Percentiles rank a stretch among this genome's conserved stretches.
phyloP scores from a whole-genome alignment of 2,329 filamentous ascomycete species.

The Tolypocladium amazonense region DNA sequence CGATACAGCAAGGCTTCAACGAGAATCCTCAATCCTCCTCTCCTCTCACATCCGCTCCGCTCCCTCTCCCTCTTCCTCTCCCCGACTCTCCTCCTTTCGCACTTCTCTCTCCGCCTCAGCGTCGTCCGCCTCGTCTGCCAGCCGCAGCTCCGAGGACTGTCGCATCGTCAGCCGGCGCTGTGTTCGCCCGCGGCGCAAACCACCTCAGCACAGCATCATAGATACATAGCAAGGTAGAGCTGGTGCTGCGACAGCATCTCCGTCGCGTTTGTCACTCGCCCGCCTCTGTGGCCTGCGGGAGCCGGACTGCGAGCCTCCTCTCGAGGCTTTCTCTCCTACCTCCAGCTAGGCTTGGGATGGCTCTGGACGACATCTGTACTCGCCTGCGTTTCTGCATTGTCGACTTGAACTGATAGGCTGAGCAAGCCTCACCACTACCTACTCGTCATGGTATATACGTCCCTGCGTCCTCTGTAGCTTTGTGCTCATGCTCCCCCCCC shows the following conservation, averaged over 20 bases:
- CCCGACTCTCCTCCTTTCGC: no score
- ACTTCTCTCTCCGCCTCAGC: neutral
- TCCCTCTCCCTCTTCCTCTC: neutral
- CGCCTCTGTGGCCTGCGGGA: neutral
- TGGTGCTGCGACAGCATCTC: neutral
- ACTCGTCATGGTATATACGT: constrained; percentile 2
- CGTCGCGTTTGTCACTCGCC: neutral
- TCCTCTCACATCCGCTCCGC: neutral
- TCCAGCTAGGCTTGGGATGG: constrained; percentile 7
- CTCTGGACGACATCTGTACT: constrained; percentile 2
- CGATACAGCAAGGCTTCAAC: neutral
- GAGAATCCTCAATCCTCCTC: neutral
- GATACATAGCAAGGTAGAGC: neutral
- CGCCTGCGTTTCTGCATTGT: neutral
- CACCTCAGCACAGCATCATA: neutral
- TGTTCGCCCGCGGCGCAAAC: neutral
- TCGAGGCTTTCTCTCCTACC: neutral
- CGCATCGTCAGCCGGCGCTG: neutral
- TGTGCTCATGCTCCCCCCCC: neutral
- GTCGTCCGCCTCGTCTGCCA: neutral
- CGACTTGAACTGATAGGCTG: neutral
- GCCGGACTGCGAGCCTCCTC: neutral
- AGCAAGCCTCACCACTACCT: neutral
- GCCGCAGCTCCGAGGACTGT: neutral
- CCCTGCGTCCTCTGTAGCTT: neutral